Percentiles rank a stretch among this genome's conserved stretches.
Evolutionary conservation across 23 red algal species (phyloP).

Genomic region (Porphyridium purpureum): DNA sequence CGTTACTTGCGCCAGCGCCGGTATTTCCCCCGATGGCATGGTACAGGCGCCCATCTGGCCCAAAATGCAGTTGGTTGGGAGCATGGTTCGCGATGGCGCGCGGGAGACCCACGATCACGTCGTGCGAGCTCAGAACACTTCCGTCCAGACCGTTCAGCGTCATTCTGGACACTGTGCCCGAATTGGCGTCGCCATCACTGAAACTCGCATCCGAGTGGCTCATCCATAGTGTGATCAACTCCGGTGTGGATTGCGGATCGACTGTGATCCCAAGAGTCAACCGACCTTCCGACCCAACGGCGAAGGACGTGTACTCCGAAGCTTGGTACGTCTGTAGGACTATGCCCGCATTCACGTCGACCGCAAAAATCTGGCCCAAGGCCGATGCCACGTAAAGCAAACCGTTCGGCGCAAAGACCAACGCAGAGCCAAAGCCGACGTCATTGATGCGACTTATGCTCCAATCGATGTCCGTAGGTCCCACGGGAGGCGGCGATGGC

Average conservation of each 20-base stretch:
- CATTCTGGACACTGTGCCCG: not conserved
- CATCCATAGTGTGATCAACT: not conserved
- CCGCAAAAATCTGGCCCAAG: not conserved
- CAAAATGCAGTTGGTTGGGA: not conserved
- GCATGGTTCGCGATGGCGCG: not conserved
- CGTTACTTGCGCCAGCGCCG: not conserved
- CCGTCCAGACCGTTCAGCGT: not conserved
- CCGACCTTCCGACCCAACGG: not conserved
- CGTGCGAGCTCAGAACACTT: not conserved
- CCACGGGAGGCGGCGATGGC: too few species aligned
- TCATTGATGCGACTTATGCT: too few species aligned
- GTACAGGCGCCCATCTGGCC: conserved; percentile 1
- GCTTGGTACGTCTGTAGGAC: not conserved
- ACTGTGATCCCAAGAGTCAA: not conserved
- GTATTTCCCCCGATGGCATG: not conserved
- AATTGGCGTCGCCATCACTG: not conserved
- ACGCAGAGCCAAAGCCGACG: too few species aligned
- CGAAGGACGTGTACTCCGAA: not conserved
- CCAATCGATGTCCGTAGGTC: too few species aligned
- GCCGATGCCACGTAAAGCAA: not conserved
- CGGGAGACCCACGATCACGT: not conserved
- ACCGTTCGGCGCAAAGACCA: not conserved
- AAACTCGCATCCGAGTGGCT: not conserved
- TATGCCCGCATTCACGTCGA: not conserved
- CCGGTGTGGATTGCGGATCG: conserved; percentile 1